Evolutionary conservation across 73 alveolate species (phyloP).

Genomic region (Paramecium pentaurelia): DNA sequence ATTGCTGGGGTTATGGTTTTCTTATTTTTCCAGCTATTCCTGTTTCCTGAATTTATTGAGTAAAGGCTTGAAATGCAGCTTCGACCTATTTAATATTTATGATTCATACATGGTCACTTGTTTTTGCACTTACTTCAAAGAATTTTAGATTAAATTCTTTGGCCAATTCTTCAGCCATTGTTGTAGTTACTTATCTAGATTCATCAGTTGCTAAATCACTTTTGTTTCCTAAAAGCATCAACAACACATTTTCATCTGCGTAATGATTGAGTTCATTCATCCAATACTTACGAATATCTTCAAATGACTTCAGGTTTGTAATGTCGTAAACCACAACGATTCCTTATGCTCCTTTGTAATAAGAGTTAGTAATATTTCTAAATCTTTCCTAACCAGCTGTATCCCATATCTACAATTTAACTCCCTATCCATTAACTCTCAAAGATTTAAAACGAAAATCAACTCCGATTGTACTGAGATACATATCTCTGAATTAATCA

Average conservation of each 20-base stretch:
- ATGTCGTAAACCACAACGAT: constrained; percentile 53
- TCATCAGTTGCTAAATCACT: constrained; percentile 48
- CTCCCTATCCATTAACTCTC: constrained; percentile 62
- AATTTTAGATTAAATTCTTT: not conserved
- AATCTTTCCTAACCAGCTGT: constrained; percentile 64
- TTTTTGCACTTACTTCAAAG: constrained; percentile 42
- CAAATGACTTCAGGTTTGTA: constrained; percentile 57
- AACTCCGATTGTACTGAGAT: constrained; percentile 81
- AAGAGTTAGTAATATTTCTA: constrained; percentile 42
- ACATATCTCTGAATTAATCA: constrained; percentile 68
- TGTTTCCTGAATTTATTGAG: not conserved
- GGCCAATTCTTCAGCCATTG: constrained; percentile 50
- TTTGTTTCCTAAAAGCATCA: constrained; percentile 64
- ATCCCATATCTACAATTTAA: constrained; percentile 72
- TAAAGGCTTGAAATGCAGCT: constrained; percentile 7
- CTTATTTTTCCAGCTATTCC: not conserved
- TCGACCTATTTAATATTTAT: not conserved
- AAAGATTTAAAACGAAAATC: constrained; percentile 78
- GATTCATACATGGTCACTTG: constrained; percentile 15
- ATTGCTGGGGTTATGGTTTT: not conserved
- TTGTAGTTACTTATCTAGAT: constrained; percentile 40
- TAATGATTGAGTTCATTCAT: constrained; percentile 57
- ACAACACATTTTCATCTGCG: constrained; percentile 44
- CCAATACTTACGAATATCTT: constrained; percentile 60
- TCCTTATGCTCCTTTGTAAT: constrained; percentile 56